A percentile compares a stretch with the other conserved stretches of the same genome.
These are phyloP conservation scores for Xylariaceae sp. DNA, from an alignment of 2,329 filamentous ascomycete genomes.

Conservation along the genomic window DNA sequence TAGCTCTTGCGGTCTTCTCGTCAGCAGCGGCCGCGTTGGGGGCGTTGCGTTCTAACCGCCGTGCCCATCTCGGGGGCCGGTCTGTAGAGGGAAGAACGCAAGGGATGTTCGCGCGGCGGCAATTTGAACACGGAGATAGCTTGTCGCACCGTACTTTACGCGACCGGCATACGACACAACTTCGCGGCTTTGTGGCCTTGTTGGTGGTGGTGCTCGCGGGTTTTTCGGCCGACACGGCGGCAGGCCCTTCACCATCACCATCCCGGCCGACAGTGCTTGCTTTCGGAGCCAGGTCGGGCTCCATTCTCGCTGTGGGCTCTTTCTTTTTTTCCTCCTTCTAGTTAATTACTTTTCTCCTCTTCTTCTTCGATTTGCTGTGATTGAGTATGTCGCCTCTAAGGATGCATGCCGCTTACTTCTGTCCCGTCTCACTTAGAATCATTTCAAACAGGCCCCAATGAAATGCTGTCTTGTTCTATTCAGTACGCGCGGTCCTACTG, in stretches of 20 bases:
- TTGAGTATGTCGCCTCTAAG: no score
- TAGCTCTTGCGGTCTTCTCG: constrained; percentile 34
- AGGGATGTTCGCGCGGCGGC: constrained; percentile 48
- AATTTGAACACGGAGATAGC: constrained; percentile 53
- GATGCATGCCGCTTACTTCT: no score
- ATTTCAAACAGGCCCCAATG: no score
- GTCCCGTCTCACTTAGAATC: no score
- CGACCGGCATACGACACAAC: constrained; percentile 39
- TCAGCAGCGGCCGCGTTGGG: constrained; percentile 26
- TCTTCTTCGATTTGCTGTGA: no score
- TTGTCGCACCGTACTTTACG: constrained; percentile 59
- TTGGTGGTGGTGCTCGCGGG: background rate
- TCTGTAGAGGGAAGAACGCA: constrained; percentile 49
- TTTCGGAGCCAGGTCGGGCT: background rate
- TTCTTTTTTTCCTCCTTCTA: no score
- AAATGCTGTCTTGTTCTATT: no score
- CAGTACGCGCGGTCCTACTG: no score
- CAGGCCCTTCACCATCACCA: background rate
- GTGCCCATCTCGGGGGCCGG: constrained; percentile 51
- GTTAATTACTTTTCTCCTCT: no score
- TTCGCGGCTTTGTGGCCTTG: constrained; percentile 18
- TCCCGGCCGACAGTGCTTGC: background rate
- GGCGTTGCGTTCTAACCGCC: constrained; percentile 43
- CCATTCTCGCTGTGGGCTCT: no score
- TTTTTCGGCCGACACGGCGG: background rate